Base-by-base conservation (phyloP, 2,329 filamentous ascomycete species). In the Zelopaecilomyces penicillatus region DNA sequence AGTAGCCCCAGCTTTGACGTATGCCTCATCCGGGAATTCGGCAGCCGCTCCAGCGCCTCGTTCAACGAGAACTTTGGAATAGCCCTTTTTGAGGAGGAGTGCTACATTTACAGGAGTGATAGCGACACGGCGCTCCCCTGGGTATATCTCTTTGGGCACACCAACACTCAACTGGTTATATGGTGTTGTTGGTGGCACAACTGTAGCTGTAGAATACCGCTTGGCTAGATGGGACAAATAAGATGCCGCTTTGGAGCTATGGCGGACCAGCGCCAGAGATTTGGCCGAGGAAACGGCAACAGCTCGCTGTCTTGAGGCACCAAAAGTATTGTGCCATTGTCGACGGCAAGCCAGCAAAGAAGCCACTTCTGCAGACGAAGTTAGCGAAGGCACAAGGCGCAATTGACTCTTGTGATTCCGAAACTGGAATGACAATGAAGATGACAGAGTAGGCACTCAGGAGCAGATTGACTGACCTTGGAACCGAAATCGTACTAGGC, bases 71-170 rank as follows among this genome's bases (percentile, higher is more conserved):
- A 95, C 78, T 50, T 80, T 79, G 31, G 73, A 75, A 61, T 88
- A 93, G 31, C 88, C 89, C 63, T 94, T 95, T 63, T 94, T 94
- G 50, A 90, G 77, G 1, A 95, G 68, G 1, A 94, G 69, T 2
- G 82, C 76, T 11, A 89, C 86, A 67, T 95, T 95, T 51, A 86
- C 80, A 1, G 89, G 89, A 0, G 87, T 91, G 45, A 95, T 74
- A 30, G 89, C 87, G 10, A 95, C 88, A 41, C 89, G 85, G 36
- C 84, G 81, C 67, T 95, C 89, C 46, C 82, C 79, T 1, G 81
- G 77, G 56, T 77, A 88, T n/a, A 78, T 83, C 64, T 95, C 89
- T 46, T 76, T 79, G 10, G 87, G 87, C 4, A 93, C 78, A 46
- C 88, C 88, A 39, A 95, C 80, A 4, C 80, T 85, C 45, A 95